Evolutionary conservation across 768 basidiomycete species (phyloP), one percentile per base, ranked within the genome.

Genomic region (Clavulina sp.): DNA sequence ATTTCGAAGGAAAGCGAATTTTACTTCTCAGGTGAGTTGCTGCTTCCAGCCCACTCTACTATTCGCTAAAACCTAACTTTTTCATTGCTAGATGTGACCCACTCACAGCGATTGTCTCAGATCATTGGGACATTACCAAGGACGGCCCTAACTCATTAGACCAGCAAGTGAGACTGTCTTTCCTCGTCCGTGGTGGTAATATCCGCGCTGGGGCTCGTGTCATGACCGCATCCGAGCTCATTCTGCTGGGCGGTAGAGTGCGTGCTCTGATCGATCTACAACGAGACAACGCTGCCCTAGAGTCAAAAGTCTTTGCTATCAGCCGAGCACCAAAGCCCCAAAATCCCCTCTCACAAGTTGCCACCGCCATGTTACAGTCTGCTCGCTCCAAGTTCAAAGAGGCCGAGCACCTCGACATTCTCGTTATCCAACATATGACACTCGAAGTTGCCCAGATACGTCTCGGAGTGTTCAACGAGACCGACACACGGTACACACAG

Each of bases 311-410:
- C 1, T 91, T 84, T 70, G 71, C 81, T 23, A 71, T 73, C n/a
- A 76, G 77, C 13, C 75, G 75, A n/a, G 68, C 72, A 4, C 79
- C 81, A 4, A 80, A 76, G 59, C 82, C 82, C 4, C 80, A 80
- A 48, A 87, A 86, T 56, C 79, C 86, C 1, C 68, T 91, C 16
- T 84, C 84, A 1, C 76, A 81, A 9, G 84, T 89, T n/a, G 86
- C 87, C 1, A 77, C 83, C 56, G 83, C 85, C 29, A 84, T 88
- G 77, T 63, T 89, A 34, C 69, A 74, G 51, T 82, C 84, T 0
- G 82, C 86, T 26, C 74, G 77, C 38, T 77, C 68, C 40, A 75
- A 77, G 21, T 75, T 86, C 63, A 79, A 75, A 57, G 84, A 84
- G 64, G 70, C 72, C 13, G 64, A 67, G 5, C 73, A 68, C 1